Evolutionary conservation across 768 basidiomycete genomes (phyloP).

Genomic region (Suillus subalutaceus): DNA sequence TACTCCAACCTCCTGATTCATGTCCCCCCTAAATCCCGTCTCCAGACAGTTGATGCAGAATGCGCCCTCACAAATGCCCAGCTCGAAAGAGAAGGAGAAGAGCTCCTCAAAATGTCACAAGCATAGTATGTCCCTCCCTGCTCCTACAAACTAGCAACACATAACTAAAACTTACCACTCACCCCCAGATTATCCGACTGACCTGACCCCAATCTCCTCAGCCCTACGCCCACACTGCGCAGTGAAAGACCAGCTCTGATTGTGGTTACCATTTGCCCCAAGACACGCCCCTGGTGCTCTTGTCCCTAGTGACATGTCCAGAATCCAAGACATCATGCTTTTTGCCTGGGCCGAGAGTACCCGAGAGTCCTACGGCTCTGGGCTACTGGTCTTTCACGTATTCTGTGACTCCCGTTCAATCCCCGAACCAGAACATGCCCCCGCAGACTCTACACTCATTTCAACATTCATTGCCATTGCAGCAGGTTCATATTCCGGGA

Average conservation of each 20-base stretch:
- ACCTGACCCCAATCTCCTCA: conserved; percentile 24
- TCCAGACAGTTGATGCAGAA: no score
- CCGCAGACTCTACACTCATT: conserved; percentile 1
- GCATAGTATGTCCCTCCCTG: no score
- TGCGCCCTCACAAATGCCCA: not conserved
- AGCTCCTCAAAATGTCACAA: not conserved
- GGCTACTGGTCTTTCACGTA: conserved; percentile 41
- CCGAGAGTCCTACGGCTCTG: conserved; percentile 36
- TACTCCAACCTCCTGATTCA: not conserved
- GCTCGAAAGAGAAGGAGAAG: not conserved
- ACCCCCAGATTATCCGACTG: conserved; percentile 14
- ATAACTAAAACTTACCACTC: no score
- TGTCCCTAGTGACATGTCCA: not conserved
- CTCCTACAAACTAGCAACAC: no score
- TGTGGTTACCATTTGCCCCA: conserved; percentile 23
- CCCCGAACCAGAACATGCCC: conserved; percentile 14
- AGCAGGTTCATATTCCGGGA: conserved; percentile 15
- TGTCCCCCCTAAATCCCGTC: no score
- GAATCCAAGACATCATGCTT: conserved; percentile 27
- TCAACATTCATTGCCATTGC: not conserved
- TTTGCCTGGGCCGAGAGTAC: conserved; percentile 36
- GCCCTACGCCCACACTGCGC: conserved; percentile 29
- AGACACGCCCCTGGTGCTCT: not conserved
- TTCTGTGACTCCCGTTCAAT: conserved; percentile 39
- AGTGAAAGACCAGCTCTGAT: conserved; percentile 25